Evolutionary conservation across 164 flowering plant species (phyloP).

Genomic region (Umbilicus rupestris): DNA sequence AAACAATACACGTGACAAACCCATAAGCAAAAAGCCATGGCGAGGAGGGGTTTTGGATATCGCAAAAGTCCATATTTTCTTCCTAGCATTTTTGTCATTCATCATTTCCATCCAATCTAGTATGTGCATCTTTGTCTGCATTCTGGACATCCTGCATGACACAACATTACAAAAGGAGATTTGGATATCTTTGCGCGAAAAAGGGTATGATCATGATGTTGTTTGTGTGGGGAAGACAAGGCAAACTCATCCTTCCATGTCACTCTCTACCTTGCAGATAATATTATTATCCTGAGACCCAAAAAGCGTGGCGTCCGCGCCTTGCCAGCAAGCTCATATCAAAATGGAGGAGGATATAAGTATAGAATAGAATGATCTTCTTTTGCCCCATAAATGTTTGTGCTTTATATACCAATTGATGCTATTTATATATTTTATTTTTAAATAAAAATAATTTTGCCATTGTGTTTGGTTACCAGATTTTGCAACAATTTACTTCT

Average conservation of each 20-base stretch:
- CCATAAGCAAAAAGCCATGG: neutral
- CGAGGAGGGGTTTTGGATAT: neutral
- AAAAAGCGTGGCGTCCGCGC: constrained; percentile 1
- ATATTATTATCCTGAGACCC: neutral
- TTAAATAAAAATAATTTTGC: too few species aligned
- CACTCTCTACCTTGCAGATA: constrained; percentile 5
- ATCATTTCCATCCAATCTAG: constrained; percentile 4
- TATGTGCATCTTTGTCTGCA: constrained; percentile 4
- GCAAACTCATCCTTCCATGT: constrained; percentile 1
- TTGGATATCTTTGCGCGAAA: neutral
- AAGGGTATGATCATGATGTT: constrained; percentile 6
- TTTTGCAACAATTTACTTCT: too few species aligned
- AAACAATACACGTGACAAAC: constrained; percentile 2
- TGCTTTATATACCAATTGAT: too few species aligned
- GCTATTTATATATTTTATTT: too few species aligned
- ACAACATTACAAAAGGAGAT: neutral
- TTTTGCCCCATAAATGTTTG: too few species aligned
- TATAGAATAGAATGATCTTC: neutral
- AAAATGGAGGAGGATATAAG: neutral
- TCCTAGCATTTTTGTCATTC: neutral
- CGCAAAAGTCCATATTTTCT: neutral
- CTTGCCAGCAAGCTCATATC: neutral
- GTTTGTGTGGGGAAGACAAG: neutral
- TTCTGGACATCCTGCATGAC: neutral
- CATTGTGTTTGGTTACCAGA: too few species aligned